Evolutionary conservation across 306 rosid species (phyloP), one percentile per base, ranked within the genome.

Genomic region (Cicer judaicum): DNA sequence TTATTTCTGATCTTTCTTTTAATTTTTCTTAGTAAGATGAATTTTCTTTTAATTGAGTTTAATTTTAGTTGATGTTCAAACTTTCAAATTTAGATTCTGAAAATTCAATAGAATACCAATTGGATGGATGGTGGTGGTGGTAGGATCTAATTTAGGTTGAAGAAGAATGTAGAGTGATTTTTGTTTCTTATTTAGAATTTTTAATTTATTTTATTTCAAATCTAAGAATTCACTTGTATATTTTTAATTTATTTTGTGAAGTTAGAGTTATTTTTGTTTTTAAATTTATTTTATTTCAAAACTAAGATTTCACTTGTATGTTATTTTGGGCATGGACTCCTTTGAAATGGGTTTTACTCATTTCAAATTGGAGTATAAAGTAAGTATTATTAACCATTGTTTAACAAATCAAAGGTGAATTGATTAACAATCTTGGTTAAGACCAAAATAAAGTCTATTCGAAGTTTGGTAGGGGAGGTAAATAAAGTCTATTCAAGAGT

Each of bases 61-160:
- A 29, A 42, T 10, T 66, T 66, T 6, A 24, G 84, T 24, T 68
- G 14, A 29, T 61, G 44, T 40, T 46, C 13, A 43, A 2, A 16
- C 6, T 74, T 75, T 24, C 44, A 41, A 12, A 7, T 67, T 80
- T 24, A 36, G 11, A 41, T 41, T 41, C 14, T 36, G 61, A 53
- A 63, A 53, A 6, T 69, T 15, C 63, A 64, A 42, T 46, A 4
- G 8, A 29, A 15, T 62, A 2, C 4, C 24, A 61, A 41, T 74
- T 60, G 10, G 21, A 14, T 63, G 0, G 70, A 50, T 70, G 34
- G 47, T 64, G 16, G 57, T 38, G 50, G n/a, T 47, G 29, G 15
- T 49, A n/a, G n/a, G 24, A 12, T 14, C 59, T 34, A 39, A 10
- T 55, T 42, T 43, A 16, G 43, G 10, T 43, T 64, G 38, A 79